These are phyloP conservation scores for Claviceps citrina DNA, from an alignment of 2,329 filamentous ascomycete genomes.

Conservation along the genomic window DNA sequence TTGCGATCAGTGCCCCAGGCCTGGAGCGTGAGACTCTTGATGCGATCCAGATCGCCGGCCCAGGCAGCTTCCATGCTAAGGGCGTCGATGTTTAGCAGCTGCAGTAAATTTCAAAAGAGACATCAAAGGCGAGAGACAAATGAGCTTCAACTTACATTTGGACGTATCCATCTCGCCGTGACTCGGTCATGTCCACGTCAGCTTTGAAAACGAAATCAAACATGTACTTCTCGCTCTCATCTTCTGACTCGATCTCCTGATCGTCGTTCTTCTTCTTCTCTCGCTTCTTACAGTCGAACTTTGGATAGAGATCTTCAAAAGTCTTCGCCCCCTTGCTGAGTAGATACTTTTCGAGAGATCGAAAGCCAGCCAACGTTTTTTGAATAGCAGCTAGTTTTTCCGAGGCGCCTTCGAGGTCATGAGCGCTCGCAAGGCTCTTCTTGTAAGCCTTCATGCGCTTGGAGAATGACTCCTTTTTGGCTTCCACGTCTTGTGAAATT, in stretches of 20 bases:
- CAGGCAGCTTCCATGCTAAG: constrained; percentile 60
- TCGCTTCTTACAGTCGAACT: constrained; percentile 20
- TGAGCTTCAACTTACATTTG: constrained; percentile 34
- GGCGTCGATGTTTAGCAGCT: not conserved
- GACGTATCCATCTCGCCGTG: constrained; percentile 43
- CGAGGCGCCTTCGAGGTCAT: constrained; percentile 10
- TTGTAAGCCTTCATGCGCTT: constrained; percentile 17
- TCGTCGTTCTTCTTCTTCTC: constrained; percentile 1
- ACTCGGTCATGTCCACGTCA: constrained; percentile 40
- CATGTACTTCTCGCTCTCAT: constrained; percentile 26
- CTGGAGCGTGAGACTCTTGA: constrained; percentile 48
- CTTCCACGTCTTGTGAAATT: constrained; percentile 24
- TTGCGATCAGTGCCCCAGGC: constrained; percentile 39
- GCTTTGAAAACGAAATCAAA: constrained; percentile 35
- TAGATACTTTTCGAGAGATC: constrained; percentile 39
- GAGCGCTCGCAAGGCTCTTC: constrained; percentile 9
- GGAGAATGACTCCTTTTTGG: constrained; percentile 18
- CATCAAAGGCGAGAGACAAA: not conserved
- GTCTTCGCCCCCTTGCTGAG: constrained; percentile 47
- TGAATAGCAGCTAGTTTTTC: constrained; percentile 43
- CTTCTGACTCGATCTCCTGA: not conserved
- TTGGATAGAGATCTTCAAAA: constrained; percentile 48
- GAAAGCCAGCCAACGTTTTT: constrained; percentile 33
- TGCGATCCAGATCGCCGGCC: constrained; percentile 48
- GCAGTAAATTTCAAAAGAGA: not conserved